phyloP scores from a whole-genome alignment of 345 rosid species.

The Linum lewisii region DNA sequence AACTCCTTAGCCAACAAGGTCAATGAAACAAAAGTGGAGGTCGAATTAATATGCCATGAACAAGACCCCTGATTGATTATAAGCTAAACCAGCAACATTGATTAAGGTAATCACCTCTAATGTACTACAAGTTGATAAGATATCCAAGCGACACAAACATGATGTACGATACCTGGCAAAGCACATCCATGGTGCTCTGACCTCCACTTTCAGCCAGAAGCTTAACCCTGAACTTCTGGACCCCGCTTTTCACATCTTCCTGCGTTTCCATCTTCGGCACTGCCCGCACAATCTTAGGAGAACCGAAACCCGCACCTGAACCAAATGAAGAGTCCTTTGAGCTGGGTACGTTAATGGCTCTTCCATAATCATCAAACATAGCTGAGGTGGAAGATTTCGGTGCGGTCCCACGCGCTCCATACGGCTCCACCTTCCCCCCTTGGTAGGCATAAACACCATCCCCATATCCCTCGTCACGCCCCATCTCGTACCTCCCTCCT shows the following conservation, averaged over 20 bases:
- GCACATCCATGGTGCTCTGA: conserved; percentile 80
- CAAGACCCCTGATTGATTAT: not conserved
- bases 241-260: conserved; percentile 74
- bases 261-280: conserved; percentile 78
- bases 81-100: not conserved
- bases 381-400: conserved; percentile 68
- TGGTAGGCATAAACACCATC: conserved; percentile 83
- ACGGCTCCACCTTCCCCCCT: conserved; percentile 83
- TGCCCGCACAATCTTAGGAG: conserved; percentile 78
- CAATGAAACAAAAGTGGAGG: not conserved
- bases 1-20: not conserved
- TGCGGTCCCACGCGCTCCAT: conserved; percentile 88
- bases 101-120: not conserved
- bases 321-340: conserved; percentile 39
- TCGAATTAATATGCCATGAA: not conserved
- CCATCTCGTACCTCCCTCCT: conserved; percentile 34
- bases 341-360: conserved; percentile 55
- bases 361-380: conserved; percentile 85
- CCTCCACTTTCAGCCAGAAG: conserved; percentile 77
- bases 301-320: conserved; percentile 23
- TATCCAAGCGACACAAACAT: not conserved
- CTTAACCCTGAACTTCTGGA: conserved; percentile 92
- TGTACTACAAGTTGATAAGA: not conserved
- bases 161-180: conserved; percentile 59
- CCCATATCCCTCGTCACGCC: conserved; percentile 47